A percentile compares a stretch with the other conserved stretches of the same genome.
Evolutionary conservation across 208 protist species (phyloP).

Genomic region (Leishmania major): DNA sequence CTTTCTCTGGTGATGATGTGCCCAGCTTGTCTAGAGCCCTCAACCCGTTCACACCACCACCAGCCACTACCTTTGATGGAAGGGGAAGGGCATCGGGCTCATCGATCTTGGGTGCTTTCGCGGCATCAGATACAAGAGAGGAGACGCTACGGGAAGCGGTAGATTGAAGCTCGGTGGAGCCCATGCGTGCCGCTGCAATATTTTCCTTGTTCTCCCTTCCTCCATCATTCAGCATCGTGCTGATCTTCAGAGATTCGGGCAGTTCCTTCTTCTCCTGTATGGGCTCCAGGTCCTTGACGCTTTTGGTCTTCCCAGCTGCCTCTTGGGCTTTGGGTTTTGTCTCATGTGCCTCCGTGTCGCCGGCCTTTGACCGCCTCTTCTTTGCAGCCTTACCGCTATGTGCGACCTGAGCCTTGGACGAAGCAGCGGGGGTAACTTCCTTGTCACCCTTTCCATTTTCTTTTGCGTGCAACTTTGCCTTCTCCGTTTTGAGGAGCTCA

Average conservation of each 20-base stretch:
- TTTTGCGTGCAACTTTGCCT: constrained; percentile 36
- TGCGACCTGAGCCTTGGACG: background rate
- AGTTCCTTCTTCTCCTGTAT: constrained; percentile 35
- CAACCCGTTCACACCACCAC: constrained; percentile 39
- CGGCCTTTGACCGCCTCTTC: constrained; percentile 28
- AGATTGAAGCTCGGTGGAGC: constrained; percentile 24
- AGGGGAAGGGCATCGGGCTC: constrained; percentile 19
- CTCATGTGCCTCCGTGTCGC: constrained; percentile 1
- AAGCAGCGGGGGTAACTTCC: constrained; percentile 6
- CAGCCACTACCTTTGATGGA: constrained; percentile 31
- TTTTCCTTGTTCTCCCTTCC: constrained; percentile 16
- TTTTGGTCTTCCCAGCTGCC: constrained; percentile 8
- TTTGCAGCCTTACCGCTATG: constrained; percentile 21
- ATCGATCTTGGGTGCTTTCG: constrained; percentile 17
- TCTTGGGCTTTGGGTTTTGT: constrained; percentile 9
- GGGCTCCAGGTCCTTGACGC: constrained; percentile 15
- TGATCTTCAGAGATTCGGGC: constrained; percentile 23
- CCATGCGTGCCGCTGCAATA: constrained; percentile 4
- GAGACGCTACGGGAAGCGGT: constrained; percentile 25
- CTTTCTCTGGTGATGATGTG: constrained; percentile 9
- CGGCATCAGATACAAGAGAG: constrained; percentile 13
- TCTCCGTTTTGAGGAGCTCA: constrained; percentile 70
- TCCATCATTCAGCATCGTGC: constrained; percentile 3
- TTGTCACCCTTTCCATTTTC: constrained; percentile 35
- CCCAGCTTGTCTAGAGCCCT: constrained; percentile 36